A percentile compares a stretch with the other conserved stretches of the same genome.
phyloP scores from a whole-genome alignment of 2,329 filamentous ascomycete genomes.

The Fusarium sp. region DNA sequence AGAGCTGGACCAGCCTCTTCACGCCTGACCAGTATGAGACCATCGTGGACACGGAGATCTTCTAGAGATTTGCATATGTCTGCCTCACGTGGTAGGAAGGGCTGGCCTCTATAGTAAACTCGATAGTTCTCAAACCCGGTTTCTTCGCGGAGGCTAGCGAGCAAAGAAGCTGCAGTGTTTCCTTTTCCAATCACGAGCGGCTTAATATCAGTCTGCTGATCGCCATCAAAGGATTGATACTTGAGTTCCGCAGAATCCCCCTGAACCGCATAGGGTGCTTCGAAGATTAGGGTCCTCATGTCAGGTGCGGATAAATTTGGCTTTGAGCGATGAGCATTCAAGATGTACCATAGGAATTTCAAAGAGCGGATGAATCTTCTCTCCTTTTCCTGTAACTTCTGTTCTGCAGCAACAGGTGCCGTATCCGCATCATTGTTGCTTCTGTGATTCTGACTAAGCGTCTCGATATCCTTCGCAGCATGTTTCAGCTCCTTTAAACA shows the following conservation, averaged over 20 bases:
- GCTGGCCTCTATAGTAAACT: constrained; percentile 75
- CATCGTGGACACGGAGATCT: constrained; percentile 74
- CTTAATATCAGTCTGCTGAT: constrained; percentile 69
- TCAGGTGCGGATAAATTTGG: constrained; percentile 71
- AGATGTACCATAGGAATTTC: constrained; percentile 74
- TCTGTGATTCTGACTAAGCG: constrained; percentile 56
- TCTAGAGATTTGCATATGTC: constrained; percentile 72
- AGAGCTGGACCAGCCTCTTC: constrained; percentile 61
- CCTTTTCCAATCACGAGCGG: constrained; percentile 74
- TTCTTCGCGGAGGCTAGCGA: constrained; percentile 72
- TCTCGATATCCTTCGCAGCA: constrained; percentile 67
- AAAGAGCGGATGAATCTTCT: constrained; percentile 76
- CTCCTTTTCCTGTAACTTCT: constrained; percentile 62
- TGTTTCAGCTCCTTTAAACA: constrained; percentile 77
- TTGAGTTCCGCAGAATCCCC: constrained; percentile 75
- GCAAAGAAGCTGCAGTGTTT: constrained; percentile 77
- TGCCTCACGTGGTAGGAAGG: constrained; percentile 70
- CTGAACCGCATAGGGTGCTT: constrained; percentile 63
- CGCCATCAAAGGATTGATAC: constrained; percentile 79
- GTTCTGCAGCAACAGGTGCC: constrained; percentile 61
- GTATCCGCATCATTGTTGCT: constrained; percentile 65
- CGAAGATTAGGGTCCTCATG: constrained; percentile 64
- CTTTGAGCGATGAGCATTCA: constrained; percentile 72
- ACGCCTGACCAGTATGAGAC: constrained; percentile 74
- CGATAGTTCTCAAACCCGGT: constrained; percentile 83